Base-by-base conservation (phyloP, 2,329 filamentous ascomycete genomes). In the Canariomyces notabilis region DNA sequence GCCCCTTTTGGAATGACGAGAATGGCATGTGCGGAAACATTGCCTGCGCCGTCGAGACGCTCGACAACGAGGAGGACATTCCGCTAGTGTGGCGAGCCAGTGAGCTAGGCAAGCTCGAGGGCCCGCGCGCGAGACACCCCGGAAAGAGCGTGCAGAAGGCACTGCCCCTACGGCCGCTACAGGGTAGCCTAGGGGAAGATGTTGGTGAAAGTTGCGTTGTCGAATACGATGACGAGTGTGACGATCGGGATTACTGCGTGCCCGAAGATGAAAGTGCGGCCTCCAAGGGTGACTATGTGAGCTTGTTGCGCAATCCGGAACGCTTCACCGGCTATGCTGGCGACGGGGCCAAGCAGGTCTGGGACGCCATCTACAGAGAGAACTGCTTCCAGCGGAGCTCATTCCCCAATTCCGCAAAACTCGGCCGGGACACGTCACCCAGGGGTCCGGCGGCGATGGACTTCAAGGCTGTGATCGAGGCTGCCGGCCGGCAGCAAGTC, bases 161-260 rank as follows among this genome's bases (percentile, higher is more conserved):
- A 62, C 73, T 83, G 39, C 82, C 81, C 3, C 69, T 85, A 57
- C 77, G 80, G 46, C 93, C 93, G 16, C 71, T 97, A 6, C 82
- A 89, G 57, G 91, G 91, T 14, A 77, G 83, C 58, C 69, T 98
- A 7, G 93, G 93, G 37, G 88, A 90, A 42, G 73, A 84, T 46
- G 91, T 96, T 0, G 89, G 88, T 42, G 93, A 98, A 71, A 95
- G 88, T 65, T 98, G 93, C 64, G 89, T 98, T 37, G 84, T 97
- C 15, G 93, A 98, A 69, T 95, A 95, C 62, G 91, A 97, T 60
- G 91, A 96, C 61, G 91, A 96, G 67, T 95, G 89, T 67, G 91
- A 97, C 69, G 87, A 96, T 57, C 80, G 93, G 55, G 93, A 98
- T 64, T 98, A 97, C 67, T 98, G 93, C 67, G 81, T 97, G 4